Evolutionary conservation across 768 basidiomycete species (phyloP), one percentile per base, ranked within the genome.

Genomic region (Amylocystis lapponica): DNA sequence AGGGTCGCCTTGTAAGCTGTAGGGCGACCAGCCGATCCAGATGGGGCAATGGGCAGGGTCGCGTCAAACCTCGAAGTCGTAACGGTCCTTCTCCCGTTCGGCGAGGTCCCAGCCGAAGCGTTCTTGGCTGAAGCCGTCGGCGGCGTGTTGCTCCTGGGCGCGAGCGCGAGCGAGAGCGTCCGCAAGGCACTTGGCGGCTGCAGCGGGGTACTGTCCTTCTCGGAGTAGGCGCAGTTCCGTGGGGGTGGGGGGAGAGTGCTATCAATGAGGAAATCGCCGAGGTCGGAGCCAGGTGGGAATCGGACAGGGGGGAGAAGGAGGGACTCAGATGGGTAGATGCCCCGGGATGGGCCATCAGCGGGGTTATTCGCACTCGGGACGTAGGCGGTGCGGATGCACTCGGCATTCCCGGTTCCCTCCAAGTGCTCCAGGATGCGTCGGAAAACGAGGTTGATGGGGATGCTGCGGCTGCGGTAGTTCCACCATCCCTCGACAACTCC

Each of bases 401-500:
- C 26, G 19, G 1, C 17, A 27, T 25, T 36, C 29, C 17, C 34
- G 29, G 42, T 0, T 3, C 27, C 17, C 9, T 52, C 60, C 22
- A 69, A 45, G 11, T 49, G 38, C n/a, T 47, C 44, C 51, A 69
- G 31, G 21, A 69, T 48, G 10, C 50, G 41, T 22, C 47, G 46
- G 53, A 70, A 69, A 5, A 61, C 43, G 0, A 7, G 5, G 30
- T 70, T 72, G 32, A 48, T 48, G 1, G 37, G 40, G 0, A 2
- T 16, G 48, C 67, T 69, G 0, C 48, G 13, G 41, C 66, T 68
- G 0, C 55, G 31, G 0, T 63, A 58, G 0, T 59, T 65, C 41
- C 45, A 47, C 66, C 67, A 71, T 0, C 60, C 68, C 8, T 67
- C 57, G 7, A 72, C 57, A 3, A 70, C 60, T 0, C 67, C 70